Conservation (phyloP, 2,329 filamentous ascomycete species). For the Penicillium hordei region DNA sequence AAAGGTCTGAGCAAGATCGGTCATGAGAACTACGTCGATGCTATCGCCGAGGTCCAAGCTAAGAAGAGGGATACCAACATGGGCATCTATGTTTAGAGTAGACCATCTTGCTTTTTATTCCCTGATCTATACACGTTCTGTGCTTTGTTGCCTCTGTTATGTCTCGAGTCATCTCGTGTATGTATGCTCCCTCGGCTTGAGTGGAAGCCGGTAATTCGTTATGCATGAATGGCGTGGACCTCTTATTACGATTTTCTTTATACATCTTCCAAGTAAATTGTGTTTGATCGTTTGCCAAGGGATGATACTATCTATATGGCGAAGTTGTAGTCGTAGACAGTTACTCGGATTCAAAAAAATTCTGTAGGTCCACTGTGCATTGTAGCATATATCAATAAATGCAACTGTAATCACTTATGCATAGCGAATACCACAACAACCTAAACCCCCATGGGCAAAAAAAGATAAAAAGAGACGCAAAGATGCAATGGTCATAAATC, state of each 20-base stretch:
- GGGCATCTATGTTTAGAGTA: conserved; percentile 46
- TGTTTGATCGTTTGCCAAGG: neutral
- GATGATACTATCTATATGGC: neutral
- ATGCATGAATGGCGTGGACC: conserved; percentile 13
- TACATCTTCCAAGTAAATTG: neutral
- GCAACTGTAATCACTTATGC: neutral
- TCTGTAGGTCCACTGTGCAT: neutral
- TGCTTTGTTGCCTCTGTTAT: neutral
- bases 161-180: conserved; percentile 22
- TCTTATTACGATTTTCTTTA: neutral
- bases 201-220: conserved; percentile 22
- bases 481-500: conserved; percentile 23
- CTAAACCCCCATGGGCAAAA: neutral
- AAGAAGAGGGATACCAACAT: conserved; percentile 81
- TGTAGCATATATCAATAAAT: neutral
- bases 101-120: conserved; percentile 11
- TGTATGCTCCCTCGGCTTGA: conserved; percentile 19
- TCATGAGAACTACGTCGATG: conserved; percentile 98
- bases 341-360: neutral
- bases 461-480: conserved; percentile 6
- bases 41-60: conserved; percentile 82
- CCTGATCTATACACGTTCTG: neutral
- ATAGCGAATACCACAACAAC: neutral
- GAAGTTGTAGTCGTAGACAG: neutral
- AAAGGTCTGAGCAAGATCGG: conserved; percentile 95